Percentiles rank a stretch among this genome's conserved stretches.
These are phyloP conservation scores for Stentor coeruleus DNA, from an alignment of 73 alveolate species.

Conservation along the genomic window DNA sequence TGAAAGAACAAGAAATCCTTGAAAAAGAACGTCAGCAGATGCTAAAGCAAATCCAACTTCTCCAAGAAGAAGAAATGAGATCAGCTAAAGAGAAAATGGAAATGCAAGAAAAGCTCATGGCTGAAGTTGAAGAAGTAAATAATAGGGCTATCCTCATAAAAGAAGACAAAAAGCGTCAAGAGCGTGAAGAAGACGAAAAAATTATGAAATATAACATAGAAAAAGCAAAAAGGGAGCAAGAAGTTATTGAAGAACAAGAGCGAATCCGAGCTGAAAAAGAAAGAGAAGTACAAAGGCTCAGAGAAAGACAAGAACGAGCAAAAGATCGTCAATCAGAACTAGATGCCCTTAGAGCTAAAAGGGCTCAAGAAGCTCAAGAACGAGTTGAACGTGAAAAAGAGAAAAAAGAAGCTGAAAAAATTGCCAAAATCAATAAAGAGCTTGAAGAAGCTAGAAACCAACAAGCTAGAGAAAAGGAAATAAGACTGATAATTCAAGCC, in stretches of 20 bases:
- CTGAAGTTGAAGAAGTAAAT: slow-evolving; percentile 75
- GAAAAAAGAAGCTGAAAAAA: slow-evolving; percentile 62
- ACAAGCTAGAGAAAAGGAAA: slow-evolving; percentile 48
- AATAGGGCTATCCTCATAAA: slow-evolving; percentile 62
- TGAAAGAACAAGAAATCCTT: slow-evolving; percentile 66
- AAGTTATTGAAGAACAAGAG: slow-evolving; percentile 59
- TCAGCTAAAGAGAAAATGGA: slow-evolving; percentile 50
- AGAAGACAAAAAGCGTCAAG: slow-evolving; percentile 62
- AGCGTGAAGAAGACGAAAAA: slow-evolving; percentile 70
- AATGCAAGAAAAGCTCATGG: slow-evolving; percentile 49
- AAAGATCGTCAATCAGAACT: slow-evolving; percentile 80
- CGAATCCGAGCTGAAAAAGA: slow-evolving; percentile 80
- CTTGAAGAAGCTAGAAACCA: slow-evolving; percentile 61
- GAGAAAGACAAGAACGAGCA: slow-evolving; percentile 86
- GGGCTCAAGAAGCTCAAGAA: slow-evolving; percentile 84
- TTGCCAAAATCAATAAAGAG: slow-evolving; percentile 64
- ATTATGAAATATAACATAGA: slow-evolving; percentile 67
- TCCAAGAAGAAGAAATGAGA: slow-evolving; percentile 65
- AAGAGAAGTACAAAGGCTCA: slow-evolving; percentile 76
- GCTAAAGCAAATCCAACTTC: slow-evolving; percentile 56
- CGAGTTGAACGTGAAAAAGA: slow-evolving; percentile 82
- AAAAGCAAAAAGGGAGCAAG: slow-evolving; percentile 80
- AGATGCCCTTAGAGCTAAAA: slow-evolving; percentile 83
- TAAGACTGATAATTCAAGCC: slow-evolving; percentile 39
- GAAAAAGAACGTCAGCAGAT: slow-evolving; percentile 77